Percentiles rank a stretch among this genome's conserved stretches.
Conservation (phyloP, 176 grass and related monocot species). For the Sorghum bicolor region DNA sequence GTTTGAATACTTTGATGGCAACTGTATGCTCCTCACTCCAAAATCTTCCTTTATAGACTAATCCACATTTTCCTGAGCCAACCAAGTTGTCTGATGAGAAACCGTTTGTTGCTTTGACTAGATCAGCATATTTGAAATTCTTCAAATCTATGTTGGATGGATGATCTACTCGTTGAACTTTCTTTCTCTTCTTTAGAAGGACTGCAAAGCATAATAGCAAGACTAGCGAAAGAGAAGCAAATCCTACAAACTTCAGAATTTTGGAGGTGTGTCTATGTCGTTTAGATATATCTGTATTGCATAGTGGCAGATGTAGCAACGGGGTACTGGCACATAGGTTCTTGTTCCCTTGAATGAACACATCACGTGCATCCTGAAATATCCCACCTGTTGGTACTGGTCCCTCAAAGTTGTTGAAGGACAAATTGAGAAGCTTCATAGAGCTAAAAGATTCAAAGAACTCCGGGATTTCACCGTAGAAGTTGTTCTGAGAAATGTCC, state of each 20-base stretch:
- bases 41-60: conserved; percentile 24
- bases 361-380: not conserved
- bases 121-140: conserved; percentile 16
- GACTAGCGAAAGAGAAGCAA: not conserved
- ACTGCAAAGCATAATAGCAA: not conserved
- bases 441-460: not conserved
- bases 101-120: conserved; percentile 10
- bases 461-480: conserved; percentile 29
- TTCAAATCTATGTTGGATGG: not conserved
- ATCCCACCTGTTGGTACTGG: conserved; percentile 23
- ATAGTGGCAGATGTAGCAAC: not conserved
- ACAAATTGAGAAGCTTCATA: conserved; percentile 19
- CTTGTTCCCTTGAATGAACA: conserved; percentile 14
- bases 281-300: not conserved
- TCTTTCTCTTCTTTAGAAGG: not conserved
- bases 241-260: not conserved
- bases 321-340: not conserved
- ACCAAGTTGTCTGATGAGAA: conserved; percentile 2
- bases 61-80: conserved; percentile 18
- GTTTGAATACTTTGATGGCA: conserved; percentile 36
- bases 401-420: conserved; percentile 38
- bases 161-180: not conserved
- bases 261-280: not conserved
- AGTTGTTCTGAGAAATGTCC: conserved; percentile 24
- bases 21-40: not conserved